Evolutionary conservation across 2,329 filamentous ascomycete genomes (phyloP), one percentile per base, ranked within the genome.

Genomic region (Aspergillus hiratsukae): DNA sequence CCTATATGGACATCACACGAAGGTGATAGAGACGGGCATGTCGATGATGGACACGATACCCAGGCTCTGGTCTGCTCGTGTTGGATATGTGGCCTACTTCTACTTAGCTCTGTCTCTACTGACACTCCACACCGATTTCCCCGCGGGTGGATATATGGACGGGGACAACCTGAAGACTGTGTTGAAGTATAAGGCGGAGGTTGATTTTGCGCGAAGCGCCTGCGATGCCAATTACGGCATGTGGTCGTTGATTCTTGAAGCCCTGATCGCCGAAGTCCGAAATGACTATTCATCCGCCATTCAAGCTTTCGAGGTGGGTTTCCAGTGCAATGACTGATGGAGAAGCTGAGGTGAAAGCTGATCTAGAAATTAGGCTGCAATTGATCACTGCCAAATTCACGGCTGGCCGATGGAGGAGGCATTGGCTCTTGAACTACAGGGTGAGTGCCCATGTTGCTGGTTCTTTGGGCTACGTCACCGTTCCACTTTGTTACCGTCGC

Each of bases 181-280:
- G 1, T 65, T 71, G 9, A 68, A 74, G 9, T 81, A 81, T 59
- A 79, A 82, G 57, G 74, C 76, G 8, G 75, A 79, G 57, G 79
- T 87, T 35, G 79, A 83, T 58, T 72, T 77, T 40, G 81, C 79
- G 52, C 76, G 80, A 41, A 69, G 70, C 19, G 75, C 81, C 53
- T 86, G 82, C 57, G 78, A 84, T 59, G 77, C 81, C 61, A 87
- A 87, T 62, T 87, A 86, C 64, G 75, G 78, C 19, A 78, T 80
- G 59, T 86, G 82, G 80, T 76, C 82, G 1, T 71, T 80, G 43
- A 66, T 87, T 7, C 69, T 87, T 8, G 77, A 81, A 45, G 84
- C 82, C 2, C 76, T 84, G 52, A 66, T 85, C 5, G 75, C 72
- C 25, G 83, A 87, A 52, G 66, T 80, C 25, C 73, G 70, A 11